Percentiles rank a stretch among this genome's conserved stretches.
Evolutionary conservation across 1,139 yeast genomes (phyloP).

Genomic region (Saccharomyces hybrid): DNA sequence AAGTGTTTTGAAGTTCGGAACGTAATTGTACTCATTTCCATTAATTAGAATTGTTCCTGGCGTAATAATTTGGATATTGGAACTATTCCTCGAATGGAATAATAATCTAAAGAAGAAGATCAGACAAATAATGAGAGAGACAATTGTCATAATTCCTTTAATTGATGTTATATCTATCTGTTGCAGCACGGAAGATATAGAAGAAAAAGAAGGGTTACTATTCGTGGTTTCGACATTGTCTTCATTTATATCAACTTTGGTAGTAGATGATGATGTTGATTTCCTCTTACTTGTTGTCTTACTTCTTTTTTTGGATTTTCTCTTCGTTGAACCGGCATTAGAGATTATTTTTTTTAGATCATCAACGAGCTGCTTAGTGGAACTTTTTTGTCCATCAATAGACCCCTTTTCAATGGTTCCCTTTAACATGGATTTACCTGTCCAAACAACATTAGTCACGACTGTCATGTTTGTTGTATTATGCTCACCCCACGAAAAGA

Average conservation of each 20-base stretch:
- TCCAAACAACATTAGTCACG: slow-evolving; percentile 74
- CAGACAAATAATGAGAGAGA: slow-evolving; percentile 8
- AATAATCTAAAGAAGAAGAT: slow-evolving; percentile 13
- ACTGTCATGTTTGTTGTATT: slow-evolving; percentile 59
- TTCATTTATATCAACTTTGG: slow-evolving; percentile 12
- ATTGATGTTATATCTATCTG: slow-evolving; percentile 22
- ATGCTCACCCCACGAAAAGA: slow-evolving; percentile 67
- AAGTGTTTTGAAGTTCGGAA: slow-evolving; percentile 42
- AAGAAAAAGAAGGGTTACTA: neutral
- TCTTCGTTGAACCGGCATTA: slow-evolving; percentile 24
- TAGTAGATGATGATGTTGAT: slow-evolving; percentile 31
- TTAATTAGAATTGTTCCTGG: slow-evolving; percentile 32
- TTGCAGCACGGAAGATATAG: slow-evolving; percentile 6
- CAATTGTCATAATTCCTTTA: slow-evolving; percentile 12
- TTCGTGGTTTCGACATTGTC: slow-evolving; percentile 9
- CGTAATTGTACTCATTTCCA: slow-evolving; percentile 39
- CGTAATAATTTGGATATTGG: slow-evolving; percentile 11
- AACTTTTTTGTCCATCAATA: slow-evolving; percentile 78
- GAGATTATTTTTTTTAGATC: slow-evolving; percentile 47
- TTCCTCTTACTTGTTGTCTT: slow-evolving; percentile 16
- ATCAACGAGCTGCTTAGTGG: slow-evolving; percentile 51
- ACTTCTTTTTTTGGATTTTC: slow-evolving; percentile 30
- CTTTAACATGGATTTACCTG: slow-evolving; percentile 88
- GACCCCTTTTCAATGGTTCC: slow-evolving; percentile 89
- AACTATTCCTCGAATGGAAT: slow-evolving; percentile 15